Evolutionary conservation across 2,329 filamentous ascomycete genomes (phyloP), one percentile per base, ranked within the genome.

Genomic region (Colletotrichum noveboracense): DNA sequence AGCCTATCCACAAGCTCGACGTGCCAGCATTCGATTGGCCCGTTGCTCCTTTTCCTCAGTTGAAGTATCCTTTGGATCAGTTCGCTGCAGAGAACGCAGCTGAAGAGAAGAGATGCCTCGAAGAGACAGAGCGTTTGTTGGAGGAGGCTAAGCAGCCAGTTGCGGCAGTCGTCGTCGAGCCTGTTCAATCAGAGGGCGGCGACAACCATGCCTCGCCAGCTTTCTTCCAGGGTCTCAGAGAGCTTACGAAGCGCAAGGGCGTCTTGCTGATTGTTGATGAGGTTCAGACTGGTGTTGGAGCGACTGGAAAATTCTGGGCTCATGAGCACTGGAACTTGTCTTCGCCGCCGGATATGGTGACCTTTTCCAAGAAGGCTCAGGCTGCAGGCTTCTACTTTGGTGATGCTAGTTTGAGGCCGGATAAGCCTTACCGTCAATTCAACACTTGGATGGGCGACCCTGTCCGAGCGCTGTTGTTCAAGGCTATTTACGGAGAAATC

Each of bases 371-470:
- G 90, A 98, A 98, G 90, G 96, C 96, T 3, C 96, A 98, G 87
- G 95, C 96, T 2, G 96, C 96, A 9, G 96, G 96, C 38, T 98
- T 96, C 90, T 98, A 97, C 90, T 98, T 93, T 83, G 94, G 94
- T 76, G 93, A 97, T 89, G 90, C 92, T 12, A 92, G 91, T 48
- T 89, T 98, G 79, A 90, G 94, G 13, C 96, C 96, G 77, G 98
- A 98, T 89, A 96, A 96, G 90, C 94, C 96, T 7, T 98, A 98
- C 89, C 93, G 96, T 76, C 96, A 98, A 87, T 98, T 98, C 90
- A 98, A 98, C 89, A 98, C 95, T 64, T 98, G 96, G 96, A 97
- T 98, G 94, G 96, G 96, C 80, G 96, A 98, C 87, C 96, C 96
- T 18, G 93, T 94, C 16, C 93, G 95, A 75, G 95, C 94, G n/a